These are phyloP conservation scores for Aspergillus quadrilineatus DNA, from an alignment of 2,329 filamentous ascomycete species.

Conservation along the genomic window DNA sequence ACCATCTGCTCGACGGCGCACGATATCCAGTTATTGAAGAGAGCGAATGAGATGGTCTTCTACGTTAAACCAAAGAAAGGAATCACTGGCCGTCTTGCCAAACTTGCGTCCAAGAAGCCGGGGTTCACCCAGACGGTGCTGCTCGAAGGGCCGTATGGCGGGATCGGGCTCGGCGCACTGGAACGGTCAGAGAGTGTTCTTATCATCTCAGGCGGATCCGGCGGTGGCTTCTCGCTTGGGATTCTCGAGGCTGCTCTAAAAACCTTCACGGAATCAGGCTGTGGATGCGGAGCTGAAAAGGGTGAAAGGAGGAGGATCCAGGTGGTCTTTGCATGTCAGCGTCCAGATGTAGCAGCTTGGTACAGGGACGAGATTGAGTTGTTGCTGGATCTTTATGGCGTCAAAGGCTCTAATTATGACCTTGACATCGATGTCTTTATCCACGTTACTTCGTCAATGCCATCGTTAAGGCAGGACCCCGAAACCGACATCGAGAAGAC, in stretches of 20 bases:
- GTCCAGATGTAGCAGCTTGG: slow-evolving; percentile 11
- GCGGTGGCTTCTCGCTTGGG: slow-evolving; percentile 54
- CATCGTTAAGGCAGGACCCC: not conserved
- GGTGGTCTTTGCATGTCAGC: slow-evolving; percentile 17
- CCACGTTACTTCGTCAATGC: slow-evolving; percentile 14
- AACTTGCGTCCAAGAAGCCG: slow-evolving; percentile 39
- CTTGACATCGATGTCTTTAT: slow-evolving; percentile 17
- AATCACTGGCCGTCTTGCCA: slow-evolving; percentile 50
- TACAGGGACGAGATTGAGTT: slow-evolving; percentile 10
- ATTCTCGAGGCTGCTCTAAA: slow-evolving; percentile 46
- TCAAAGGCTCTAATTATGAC: not conserved
- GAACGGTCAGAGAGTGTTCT: slow-evolving; percentile 46
- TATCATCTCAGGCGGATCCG: slow-evolving; percentile 57
- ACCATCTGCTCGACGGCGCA: slow-evolving; percentile 54
- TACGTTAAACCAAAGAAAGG: slow-evolving; percentile 54
- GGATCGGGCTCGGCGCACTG: slow-evolving; percentile 36
- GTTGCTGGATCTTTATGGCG: not conserved
- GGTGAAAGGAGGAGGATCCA: not conserved
- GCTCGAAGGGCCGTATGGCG: slow-evolving; percentile 61
- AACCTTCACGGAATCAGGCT: not conserved
- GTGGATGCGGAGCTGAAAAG: not conserved
- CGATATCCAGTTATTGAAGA: slow-evolving; percentile 10
- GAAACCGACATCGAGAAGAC: not conserved
- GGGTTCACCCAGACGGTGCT: slow-evolving; percentile 46
- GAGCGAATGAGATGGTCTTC: slow-evolving; percentile 49